Evolutionary conservation across 306 rosid species (phyloP), one percentile per base, ranked within the genome.

Genomic region (Pyrus betulifolia): DNA sequence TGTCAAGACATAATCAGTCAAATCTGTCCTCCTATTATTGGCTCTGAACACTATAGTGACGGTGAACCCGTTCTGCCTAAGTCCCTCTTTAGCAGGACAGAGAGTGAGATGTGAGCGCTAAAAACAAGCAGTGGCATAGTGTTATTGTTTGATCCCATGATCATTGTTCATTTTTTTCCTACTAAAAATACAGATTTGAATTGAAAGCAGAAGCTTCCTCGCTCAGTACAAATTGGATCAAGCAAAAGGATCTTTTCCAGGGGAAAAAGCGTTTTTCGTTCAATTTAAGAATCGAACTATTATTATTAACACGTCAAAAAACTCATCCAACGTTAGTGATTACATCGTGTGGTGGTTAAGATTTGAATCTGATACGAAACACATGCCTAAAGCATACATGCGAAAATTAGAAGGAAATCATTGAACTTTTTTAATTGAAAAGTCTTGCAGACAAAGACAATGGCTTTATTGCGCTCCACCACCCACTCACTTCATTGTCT

Each of bases 401-500:
- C 2, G 33, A 28, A 51, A 51, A 22, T 19, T 19, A 42, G 63
- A 28, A 52, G 61, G 63, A 28, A 61, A 49, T n/a, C 66, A 61
- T 3, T 51, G 63, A 15, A 51, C 57, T 51, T 51, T 51, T 51
- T 51, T 3, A 51, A 51, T 51, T 31, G 42, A 31, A 61, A 54
- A 78, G 70, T 71, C 65, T 49, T 22, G 17, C 33, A 12, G 17
- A 59, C 67, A 33, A 31, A 11, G 54, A 35, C 67, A 55, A 31
- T 57, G 75, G 72, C 76, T 71, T 76, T 25, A 28, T 76, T 54
- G 72, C 27, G 80, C 67, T 64, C 59, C 74, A 76, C 66, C 57
- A 17, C 58, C n/a, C 58, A 85, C 69, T 67, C 64, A 78, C 59
- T 55, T 46, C 81, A 71, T 69, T 82, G 80, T 81, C 86, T 45